Conservation (phyloP, 768 basidiomycete genomes). For the Agrocybe chaxingu region DNA sequence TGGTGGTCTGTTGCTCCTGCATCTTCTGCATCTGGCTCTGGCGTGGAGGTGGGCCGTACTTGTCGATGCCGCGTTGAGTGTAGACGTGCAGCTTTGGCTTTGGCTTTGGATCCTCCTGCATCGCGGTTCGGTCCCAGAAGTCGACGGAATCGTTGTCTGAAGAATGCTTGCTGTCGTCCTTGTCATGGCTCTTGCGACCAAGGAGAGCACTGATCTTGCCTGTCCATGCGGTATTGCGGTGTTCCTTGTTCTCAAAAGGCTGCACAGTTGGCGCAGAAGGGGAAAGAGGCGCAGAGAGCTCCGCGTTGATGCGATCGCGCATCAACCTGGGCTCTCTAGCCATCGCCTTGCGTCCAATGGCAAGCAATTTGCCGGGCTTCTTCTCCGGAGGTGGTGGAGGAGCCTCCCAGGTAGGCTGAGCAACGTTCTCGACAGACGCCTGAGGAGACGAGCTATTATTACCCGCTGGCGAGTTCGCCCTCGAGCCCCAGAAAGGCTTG, state of each 20-base stretch:
- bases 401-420: constrained; percentile 7
- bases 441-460: constrained; percentile 7
- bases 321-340: constrained; percentile 24
- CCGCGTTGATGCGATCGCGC: constrained; percentile 24
- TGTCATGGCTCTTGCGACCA: constrained; percentile 17
- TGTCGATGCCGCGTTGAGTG: constrained; percentile 17
- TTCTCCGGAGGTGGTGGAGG: constrained; percentile 14
- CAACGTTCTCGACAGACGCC: constrained; percentile 8
- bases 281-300: constrained; percentile 10
- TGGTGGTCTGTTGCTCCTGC: constrained; percentile 1
- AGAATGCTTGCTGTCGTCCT: constrained; percentile 3
- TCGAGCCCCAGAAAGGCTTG: constrained; percentile 32
- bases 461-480: constrained; percentile 16
- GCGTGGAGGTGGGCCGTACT: constrained; percentile 12
- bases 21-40: background rate
- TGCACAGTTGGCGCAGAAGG: constrained; percentile 11
- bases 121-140: constrained; percentile 11
- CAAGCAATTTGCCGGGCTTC: constrained; percentile 39
- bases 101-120: constrained; percentile 1
- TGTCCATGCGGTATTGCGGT: constrained; percentile 29
- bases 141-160: constrained; percentile 4
- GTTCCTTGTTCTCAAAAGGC: constrained; percentile 4
- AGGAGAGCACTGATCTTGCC: constrained; percentile 27
- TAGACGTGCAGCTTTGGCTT: constrained; percentile 16
- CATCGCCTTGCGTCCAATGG: constrained; percentile 40